A percentile compares a stretch with the other conserved stretches of the same genome.
phyloP scores from a whole-genome alignment of 2,329 filamentous ascomycete genomes.

The Pyrenophora seminiperda region DNA sequence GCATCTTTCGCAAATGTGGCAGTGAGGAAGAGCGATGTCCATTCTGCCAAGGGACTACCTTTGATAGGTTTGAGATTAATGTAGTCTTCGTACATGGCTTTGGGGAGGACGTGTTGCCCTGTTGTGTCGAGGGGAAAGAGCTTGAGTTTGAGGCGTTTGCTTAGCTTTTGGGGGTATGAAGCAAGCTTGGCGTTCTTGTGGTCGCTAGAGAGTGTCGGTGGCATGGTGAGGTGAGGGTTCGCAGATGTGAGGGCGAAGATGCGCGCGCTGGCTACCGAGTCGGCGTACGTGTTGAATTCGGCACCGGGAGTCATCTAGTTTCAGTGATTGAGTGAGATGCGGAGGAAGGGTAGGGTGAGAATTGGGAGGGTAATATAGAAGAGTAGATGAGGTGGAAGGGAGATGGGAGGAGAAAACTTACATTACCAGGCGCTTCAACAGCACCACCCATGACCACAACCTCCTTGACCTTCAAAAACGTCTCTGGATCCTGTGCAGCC shows the following conservation, averaged over 20 bases:
- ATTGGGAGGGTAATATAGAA: slow-evolving; percentile 16
- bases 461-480: slow-evolving; percentile 87
- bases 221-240: slow-evolving; percentile 78
- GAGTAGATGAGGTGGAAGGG: slow-evolving; percentile 31
- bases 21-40: slow-evolving; percentile 52
- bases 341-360: slow-evolving; percentile 43
- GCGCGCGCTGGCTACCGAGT: slow-evolving; percentile 59
- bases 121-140: slow-evolving; percentile 58
- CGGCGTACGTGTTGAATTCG: slow-evolving; percentile 96
- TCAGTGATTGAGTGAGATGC: slow-evolving; percentile 35
- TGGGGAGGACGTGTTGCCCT: slow-evolving; percentile 50
- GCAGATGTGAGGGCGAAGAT: slow-evolving; percentile 57
- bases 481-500: slow-evolving; percentile 83
- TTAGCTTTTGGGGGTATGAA: slow-evolving; percentile 51
- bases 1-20: slow-evolving; percentile 55
- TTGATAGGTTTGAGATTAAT: slow-evolving; percentile 27
- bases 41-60: slow-evolving; percentile 53
- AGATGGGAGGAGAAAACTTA: slow-evolving; percentile 32
- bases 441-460: slow-evolving; percentile 95
- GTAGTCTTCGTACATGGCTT: slow-evolving; percentile 45
- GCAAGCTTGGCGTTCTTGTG: slow-evolving; percentile 32
- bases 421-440: slow-evolving; percentile 78
- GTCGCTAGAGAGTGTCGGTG: slow-evolving; percentile 61
- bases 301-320: slow-evolving; percentile 72
- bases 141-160: slow-evolving; percentile 50